A percentile compares a stretch with the other conserved stretches of the same genome.
phyloP scores from a whole-genome alignment of 129 eudicot species.

The Kitagawia praeruptora region DNA sequence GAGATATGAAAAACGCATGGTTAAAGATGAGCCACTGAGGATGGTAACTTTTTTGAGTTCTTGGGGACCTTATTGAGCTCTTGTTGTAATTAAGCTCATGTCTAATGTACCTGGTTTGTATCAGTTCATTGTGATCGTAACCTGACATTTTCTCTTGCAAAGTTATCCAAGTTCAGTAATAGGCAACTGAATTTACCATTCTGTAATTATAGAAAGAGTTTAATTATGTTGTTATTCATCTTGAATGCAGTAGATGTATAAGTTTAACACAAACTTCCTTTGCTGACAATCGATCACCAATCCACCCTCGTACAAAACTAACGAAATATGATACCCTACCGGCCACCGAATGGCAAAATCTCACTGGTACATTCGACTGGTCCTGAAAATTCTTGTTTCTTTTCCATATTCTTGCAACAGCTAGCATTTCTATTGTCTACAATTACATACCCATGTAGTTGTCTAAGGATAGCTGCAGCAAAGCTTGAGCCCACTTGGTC shows the following conservation, averaged over 20 bases:
- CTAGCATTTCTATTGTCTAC: background rate
- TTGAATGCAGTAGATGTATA: background rate
- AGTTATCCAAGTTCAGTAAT: background rate
- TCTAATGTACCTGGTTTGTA: background rate
- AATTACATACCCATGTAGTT: background rate
- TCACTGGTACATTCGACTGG: background rate
- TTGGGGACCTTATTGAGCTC: constrained; percentile 47
- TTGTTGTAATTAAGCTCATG: background rate
- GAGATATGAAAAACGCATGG: background rate
- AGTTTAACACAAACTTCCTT: constrained; percentile 49
- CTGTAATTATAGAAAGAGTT: background rate
- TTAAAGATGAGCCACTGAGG: constrained; percentile 34
- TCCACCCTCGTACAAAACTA: background rate
- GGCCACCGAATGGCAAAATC: background rate
- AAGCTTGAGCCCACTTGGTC: background rate
- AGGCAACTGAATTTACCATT: background rate
- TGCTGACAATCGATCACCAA: constrained; percentile 9
- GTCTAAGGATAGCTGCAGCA: background rate
- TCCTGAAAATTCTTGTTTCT: background rate
- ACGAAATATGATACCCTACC: background rate
- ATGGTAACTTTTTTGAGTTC: constrained; percentile 34
- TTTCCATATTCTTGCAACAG: background rate
- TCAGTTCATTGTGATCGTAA: background rate
- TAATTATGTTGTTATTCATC: background rate
- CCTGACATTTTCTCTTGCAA: background rate